Percentiles rank a stretch among this genome's conserved stretches.
Conservation (phyloP, 108 stramenopile species). For the Nitzschia putrida region DNA sequence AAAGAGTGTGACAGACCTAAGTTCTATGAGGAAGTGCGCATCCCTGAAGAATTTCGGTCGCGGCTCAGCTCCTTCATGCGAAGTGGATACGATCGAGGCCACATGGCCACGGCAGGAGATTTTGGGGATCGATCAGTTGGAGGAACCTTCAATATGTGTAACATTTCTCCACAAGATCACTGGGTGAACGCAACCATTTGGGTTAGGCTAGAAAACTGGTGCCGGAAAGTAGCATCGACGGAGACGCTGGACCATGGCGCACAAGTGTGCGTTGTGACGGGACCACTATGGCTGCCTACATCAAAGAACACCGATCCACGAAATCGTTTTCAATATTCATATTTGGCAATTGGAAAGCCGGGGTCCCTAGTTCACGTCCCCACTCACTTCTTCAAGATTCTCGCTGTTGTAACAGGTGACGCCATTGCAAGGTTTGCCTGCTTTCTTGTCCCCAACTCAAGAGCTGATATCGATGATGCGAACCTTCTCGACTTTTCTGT, state of each 20-base stretch:
- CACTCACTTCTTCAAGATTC: conserved; percentile 81
- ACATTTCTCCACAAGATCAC: conserved; percentile 62
- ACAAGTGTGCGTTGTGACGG: conserved; percentile 60
- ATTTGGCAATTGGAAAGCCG: conserved; percentile 51
- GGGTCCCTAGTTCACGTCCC: conserved; percentile 69
- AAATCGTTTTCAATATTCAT: conserved; percentile 38
- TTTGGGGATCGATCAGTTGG: conserved; percentile 23
- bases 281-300: conserved; percentile 74
- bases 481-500: conserved; percentile 47
- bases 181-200: conserved; percentile 61
- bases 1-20: background rate
- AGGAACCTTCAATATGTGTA: conserved; percentile 64
- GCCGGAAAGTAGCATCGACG: conserved; percentile 20
- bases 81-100: conserved; percentile 77
- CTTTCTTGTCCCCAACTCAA: conserved; percentile 70
- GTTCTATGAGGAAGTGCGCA: conserved; percentile 57
- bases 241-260: background rate
- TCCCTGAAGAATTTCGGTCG: conserved; percentile 52
- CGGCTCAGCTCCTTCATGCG: conserved; percentile 53
- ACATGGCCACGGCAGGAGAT: conserved; percentile 69
- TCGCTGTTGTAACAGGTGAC: conserved; percentile 30
- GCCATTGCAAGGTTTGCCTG: conserved; percentile 55
- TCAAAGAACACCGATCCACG: conserved; percentile 25
- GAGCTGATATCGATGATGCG: conserved; percentile 10
- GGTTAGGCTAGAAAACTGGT: conserved; percentile 64